These are phyloP conservation scores for Cicer yamashitae DNA, from an alignment of 306 rosid species.

Conservation along the genomic window DNA sequence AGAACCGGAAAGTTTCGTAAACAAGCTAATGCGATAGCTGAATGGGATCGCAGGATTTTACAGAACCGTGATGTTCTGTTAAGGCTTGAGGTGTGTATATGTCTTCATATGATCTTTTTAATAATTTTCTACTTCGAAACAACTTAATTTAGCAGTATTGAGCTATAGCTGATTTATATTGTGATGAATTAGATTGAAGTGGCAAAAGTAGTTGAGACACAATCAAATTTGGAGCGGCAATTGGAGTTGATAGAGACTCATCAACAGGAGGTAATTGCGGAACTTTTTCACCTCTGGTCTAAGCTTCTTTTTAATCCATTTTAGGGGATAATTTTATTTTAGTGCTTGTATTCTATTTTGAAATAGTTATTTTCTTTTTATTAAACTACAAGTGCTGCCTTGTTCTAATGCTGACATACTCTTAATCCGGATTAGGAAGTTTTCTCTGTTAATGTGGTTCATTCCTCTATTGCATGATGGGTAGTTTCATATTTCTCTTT, in stretches of 20 bases:
- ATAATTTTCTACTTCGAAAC: neutral
- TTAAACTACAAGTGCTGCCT: conserved; percentile 1
- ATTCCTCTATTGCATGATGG: neutral
- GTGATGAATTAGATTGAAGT: conserved; percentile 76
- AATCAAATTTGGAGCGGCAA: conserved; percentile 85
- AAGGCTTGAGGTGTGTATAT: conserved; percentile 73
- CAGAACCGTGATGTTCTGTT: conserved; percentile 86
- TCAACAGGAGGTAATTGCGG: conserved; percentile 83
- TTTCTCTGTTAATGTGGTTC: neutral
- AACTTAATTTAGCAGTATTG: conserved; percentile 11
- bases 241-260: conserved; percentile 94
- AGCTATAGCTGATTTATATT: conserved; percentile 39
- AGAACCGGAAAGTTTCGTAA: conserved; percentile 93
- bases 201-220: conserved; percentile 91
- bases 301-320: conserved; percentile 22
- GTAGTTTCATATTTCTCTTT: conserved; percentile 7
- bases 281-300: conserved; percentile 15
- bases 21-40: conserved; percentile 95
- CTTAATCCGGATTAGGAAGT: neutral
- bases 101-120: conserved; percentile 20
- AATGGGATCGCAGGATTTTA: conserved; percentile 94
- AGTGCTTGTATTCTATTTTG: conserved; percentile 2
- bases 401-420: conserved; percentile 9
- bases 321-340: conserved; percentile 12
- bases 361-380: neutral